These are phyloP conservation scores for Amaranthus hypochondriacus DNA, from an alignment of 148 eudicot species.

Conservation along the genomic window DNA sequence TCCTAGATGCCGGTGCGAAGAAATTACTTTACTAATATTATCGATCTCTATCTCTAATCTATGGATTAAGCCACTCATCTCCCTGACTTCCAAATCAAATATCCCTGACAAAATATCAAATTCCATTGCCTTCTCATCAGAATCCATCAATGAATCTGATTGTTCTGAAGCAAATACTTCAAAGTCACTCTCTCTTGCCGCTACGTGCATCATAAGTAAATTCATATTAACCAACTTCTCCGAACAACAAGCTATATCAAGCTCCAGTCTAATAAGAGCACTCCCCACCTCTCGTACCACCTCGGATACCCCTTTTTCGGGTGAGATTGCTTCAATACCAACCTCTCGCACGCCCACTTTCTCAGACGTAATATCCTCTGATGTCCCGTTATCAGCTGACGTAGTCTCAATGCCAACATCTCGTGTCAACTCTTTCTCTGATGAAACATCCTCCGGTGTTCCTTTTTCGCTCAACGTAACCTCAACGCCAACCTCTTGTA, in stretches of 20 bases:
- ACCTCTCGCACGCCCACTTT: too few species aligned
- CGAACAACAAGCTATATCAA: slow-evolving; percentile 60
- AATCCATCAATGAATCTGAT: slow-evolving; percentile 32
- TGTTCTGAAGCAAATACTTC: slow-evolving; percentile 53
- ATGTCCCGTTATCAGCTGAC: too few species aligned
- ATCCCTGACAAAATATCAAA: slow-evolving; percentile 69
- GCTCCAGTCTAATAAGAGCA: slow-evolving; percentile 50
- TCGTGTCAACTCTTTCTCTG: too few species aligned
- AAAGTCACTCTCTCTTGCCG: slow-evolving; percentile 69
- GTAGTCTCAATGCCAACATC: too few species aligned
- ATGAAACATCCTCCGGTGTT: too few species aligned
- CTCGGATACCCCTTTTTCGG: slow-evolving; percentile 30
- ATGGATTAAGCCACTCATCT: slow-evolving; percentile 41
- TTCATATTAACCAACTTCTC: slow-evolving; percentile 83
- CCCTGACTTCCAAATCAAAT: slow-evolving; percentile 66
- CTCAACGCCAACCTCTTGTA: slow-evolving; percentile 27
- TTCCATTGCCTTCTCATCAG: slow-evolving; percentile 53
- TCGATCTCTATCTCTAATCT: slow-evolving; percentile 44
- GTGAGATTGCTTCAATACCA: slow-evolving; percentile 36
- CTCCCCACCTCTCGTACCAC: slow-evolving; percentile 33
- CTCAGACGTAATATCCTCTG: too few species aligned
- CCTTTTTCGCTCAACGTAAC: too few species aligned
- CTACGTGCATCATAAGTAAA: slow-evolving; percentile 73
- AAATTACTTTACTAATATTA: slow-evolving; percentile 35
- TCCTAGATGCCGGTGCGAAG: slow-evolving; percentile 42